Conservation (phyloP, 2,329 filamentous ascomycete species). For the Neophaeococcomyces mojaviensis region DNA sequence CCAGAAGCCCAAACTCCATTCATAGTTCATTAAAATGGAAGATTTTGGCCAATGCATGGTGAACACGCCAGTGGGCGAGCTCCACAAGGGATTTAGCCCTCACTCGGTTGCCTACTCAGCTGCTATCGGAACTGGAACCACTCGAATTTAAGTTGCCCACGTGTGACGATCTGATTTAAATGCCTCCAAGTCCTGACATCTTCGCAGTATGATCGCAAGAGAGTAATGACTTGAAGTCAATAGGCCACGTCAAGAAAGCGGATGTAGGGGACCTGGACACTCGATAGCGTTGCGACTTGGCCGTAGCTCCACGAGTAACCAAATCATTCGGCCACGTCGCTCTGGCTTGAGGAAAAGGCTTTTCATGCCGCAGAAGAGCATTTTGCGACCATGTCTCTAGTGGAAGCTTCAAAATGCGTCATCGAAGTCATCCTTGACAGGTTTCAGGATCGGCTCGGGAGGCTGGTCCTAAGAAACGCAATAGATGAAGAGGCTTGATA, state of each 20-base stretch:
- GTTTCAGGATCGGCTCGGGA: not conserved
- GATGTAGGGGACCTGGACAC: not conserved
- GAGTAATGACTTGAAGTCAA: not conserved
- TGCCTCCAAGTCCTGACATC: not conserved
- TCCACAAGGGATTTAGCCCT: not conserved
- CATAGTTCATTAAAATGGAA: not conserved
- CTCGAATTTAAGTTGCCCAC: not conserved
- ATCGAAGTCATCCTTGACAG: not conserved
- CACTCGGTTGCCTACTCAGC: not conserved
- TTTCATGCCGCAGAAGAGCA: not conserved
- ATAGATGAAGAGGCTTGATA: no score
- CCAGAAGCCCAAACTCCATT: not conserved
- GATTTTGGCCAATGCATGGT: not conserved
- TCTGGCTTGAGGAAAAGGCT: not conserved
- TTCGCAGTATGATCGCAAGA: not conserved
- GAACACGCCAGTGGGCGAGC: not conserved
- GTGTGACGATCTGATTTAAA: not conserved
- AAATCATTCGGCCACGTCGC: slow-evolving; percentile 2
- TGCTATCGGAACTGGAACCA: not conserved
- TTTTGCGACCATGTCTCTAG: not conserved
- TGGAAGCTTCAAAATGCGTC: not conserved
- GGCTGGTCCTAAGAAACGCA: no score
- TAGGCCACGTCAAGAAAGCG: not conserved
- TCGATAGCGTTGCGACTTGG: not conserved
- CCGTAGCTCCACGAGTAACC: not conserved